Evolutionary conservation across 371 early-diverging fungal species (phyloP), one percentile per base, ranked within the genome.

Genomic region (Fennellomyces sp.): DNA sequence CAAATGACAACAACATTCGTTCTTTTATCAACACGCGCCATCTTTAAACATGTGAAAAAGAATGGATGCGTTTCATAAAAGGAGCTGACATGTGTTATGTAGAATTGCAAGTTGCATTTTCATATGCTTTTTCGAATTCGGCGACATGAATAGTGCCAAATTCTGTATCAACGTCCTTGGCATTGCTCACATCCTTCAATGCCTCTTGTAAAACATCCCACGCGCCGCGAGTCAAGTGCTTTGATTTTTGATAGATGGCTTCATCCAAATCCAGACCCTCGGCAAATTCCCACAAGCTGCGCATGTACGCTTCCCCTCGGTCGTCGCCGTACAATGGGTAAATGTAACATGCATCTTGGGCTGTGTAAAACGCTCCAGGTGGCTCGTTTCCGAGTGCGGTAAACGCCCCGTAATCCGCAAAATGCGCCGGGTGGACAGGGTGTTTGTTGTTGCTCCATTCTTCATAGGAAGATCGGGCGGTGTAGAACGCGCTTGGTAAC

Each of bases 261-360:
- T 64, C 54, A 17, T 57, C 58, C 13, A 73, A 25, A 26, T 23
- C 74, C 12, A 80, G 64, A 2, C 82, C 76, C n/a, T 75, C 75
- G 25, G 81, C 60, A 66, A 90, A 90, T 35, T 80, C 75, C 70
- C 78, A 81, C 15, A 88, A 57, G 56, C 89, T 88, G 6, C 75
- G 73, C 60, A 86, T 77, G 52, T 87, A 88, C 0, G 89, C 84
- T 67, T 88, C 86, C 0, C 87, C 87, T 15, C 74, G 75, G 39
- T 82, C 82, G 48, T 87, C 86, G 11, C 88, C 89, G 63, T 77
- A 86, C 12, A 84, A 61, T 48, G 82, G 81, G 57, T 81, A 84
- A 12, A 84, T 77, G 19, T 81, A 83, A 12, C 71, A 66, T 3
- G 78, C 76, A 59, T 76, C 78, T 17, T 74, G 70, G 0, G 74